These are phyloP conservation scores for Calonectria hawksworthii DNA, from an alignment of 2,329 filamentous ascomycete genomes.

Conservation along the genomic window DNA sequence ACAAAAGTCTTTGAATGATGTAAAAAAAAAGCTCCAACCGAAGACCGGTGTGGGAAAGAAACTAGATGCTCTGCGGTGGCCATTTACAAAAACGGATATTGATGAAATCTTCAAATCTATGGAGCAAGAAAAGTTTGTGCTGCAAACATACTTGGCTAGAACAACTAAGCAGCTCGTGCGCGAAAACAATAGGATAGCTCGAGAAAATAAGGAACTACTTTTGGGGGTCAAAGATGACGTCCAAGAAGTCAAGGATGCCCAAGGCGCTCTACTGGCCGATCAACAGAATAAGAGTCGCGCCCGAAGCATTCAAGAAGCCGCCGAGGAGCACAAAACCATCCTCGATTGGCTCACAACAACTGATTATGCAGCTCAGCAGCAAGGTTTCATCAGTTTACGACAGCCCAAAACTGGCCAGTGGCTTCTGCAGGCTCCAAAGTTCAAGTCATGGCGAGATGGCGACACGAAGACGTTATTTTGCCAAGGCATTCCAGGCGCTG, in stretches of 20 bases:
- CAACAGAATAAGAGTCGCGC: not conserved
- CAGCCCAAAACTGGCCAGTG: not conserved
- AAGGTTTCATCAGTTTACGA: not conserved
- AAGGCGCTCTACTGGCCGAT: not conserved
- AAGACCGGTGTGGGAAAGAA: no score
- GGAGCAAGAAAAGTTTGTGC: no score
- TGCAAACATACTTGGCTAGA: not conserved
- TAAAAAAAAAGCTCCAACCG: no score
- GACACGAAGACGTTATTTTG: not conserved
- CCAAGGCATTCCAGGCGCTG: conserved; percentile 47
- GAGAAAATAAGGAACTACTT: not conserved
- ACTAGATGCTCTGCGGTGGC: no score
- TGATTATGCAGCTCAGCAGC: not conserved
- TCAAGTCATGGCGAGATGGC: not conserved
- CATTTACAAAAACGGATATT: no score
- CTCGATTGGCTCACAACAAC: not conserved
- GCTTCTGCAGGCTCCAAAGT: not conserved
- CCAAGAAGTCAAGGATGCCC: not conserved
- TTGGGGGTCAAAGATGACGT: not conserved
- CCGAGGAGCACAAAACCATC: not conserved
- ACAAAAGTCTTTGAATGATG: no score
- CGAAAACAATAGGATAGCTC: not conserved
- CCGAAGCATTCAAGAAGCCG: not conserved
- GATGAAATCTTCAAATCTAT: no score
- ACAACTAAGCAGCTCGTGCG: not conserved